Base-by-base conservation (phyloP, 768 basidiomycete species). In the Fistulinella prunicolor region DNA sequence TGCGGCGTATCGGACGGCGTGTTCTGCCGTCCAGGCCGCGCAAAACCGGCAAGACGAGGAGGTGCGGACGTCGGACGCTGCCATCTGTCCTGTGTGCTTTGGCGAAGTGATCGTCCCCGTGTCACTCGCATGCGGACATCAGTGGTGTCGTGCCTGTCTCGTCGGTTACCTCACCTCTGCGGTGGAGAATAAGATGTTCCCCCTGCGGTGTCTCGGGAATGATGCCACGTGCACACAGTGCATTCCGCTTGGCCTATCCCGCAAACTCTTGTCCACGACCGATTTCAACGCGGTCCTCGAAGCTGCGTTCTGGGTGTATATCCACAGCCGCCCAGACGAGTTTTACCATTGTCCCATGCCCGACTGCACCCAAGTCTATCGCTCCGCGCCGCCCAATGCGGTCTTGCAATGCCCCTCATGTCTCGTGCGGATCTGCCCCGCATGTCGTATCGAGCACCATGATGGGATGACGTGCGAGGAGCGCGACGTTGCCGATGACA, bases 281-380 rank as follows among this genome's bases (percentile, higher is more conserved):
- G 78, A 86, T 19, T 81, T 87, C 57, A 72, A 79, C 22, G 69
- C 74, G 0, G 55, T 90, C 28, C 67, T 79, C 16, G 70, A 79
- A 12, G 78, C 85, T 0, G 77, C 87, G 0, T 83, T 85, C 55
- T 70, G 78, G n/a, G 63, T 76, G 0, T 73, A 89, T 58, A 70
- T 88, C 17, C 79, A 83, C 49, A 66, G 76, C 2, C 77, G 76
- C 30, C 73, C 85, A 0, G 66, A 73, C 8, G 83, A 89, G 48
- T 85, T 85, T 55, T 75, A 79, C 49, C 83, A 81, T 55, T 92
- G 89, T 65, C 89, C 89, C 0, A 83, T 87, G 0, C 83, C 89
- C 0, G 86, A 91, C 60, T 92, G 89, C 56, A 70, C 72, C 0
- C 84, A 89, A 56, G 73, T 89, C 6, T 92, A 91, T 60, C 81